Evolutionary conservation across 2,329 filamentous ascomycete genomes (phyloP), one percentile per base, ranked within the genome.

Genomic region (Coniosporium tulheliwenetii): DNA sequence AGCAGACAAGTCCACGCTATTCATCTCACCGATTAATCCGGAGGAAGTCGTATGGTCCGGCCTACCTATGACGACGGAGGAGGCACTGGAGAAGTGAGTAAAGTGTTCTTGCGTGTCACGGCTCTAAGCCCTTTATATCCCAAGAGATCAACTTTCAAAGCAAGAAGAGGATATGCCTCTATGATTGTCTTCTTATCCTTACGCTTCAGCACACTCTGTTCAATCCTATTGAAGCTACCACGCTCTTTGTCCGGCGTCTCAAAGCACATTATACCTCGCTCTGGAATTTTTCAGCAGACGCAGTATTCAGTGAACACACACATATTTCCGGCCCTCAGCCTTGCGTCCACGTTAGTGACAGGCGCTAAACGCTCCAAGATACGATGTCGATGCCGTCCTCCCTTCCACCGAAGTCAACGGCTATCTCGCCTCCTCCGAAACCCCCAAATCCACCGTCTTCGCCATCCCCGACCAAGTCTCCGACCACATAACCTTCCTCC

Each of bases 41-140:
- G 83, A 91, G 36, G 79, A 78, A 41, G 86, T 96, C 43, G 85
- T 96, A 55, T 98, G 89, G 89, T 83, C 81, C 26, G 91, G 91
- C 10, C 71, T 96, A 12, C 91, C 89, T 0, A 66, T 93, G 45
- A 83, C 78, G 31, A 64, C 72, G 30, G 71, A 81, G 35, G 81
- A 95, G 54, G 89, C 89, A 5, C 64, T 81, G 45, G 63, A 73
- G 38, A 71, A 74, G 47, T 96, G 32, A 33, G 32, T 33, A 13
- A 5, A 33, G 3, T 26, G 7, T 26, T 26, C 19, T 7, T 26
- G 19, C 19, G 19, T 26, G 7, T 26, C 7, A 7, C 7, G 7
- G 19, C 7, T 26, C 19, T 26, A 26, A 7, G 19, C 19, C 19
- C 19, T 3, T 7, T 7, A 26, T 26, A 26, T 26, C 19, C 19